Evolutionary conservation across 2,329 filamentous ascomycete species (phyloP), one percentile per base, ranked within the genome.

Genomic region (Colletotrichum echinochloae): DNA sequence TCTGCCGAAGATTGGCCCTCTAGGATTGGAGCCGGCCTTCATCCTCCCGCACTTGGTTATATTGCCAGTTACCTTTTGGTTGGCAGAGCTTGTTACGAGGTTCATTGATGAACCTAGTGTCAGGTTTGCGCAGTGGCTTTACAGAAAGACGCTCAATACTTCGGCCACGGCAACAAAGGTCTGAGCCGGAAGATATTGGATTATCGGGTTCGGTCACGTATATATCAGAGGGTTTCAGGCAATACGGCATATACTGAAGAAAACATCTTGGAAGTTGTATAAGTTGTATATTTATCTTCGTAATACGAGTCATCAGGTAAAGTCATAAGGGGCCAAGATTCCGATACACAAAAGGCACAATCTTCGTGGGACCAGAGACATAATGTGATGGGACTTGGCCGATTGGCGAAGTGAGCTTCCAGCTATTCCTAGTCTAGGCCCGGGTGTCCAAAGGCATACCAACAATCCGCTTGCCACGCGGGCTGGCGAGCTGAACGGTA

Each of bases 11-110:
- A 76, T 76, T 20, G 90, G 90, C 0, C 88, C 89, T 0, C 76
- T 89, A 64, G 91, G 90, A 0, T 75, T 93, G 37, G 89, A 92
- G 77, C 41, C 90, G 44, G 84, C 84, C 1, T 91, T 91, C 74
- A 78, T 91, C 28, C 65, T 86, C 2, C 86, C 89, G 1, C 89
- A 93, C 49, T 37, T 92, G 9, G 79, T 92, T 37, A 77, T 91
- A 4, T 73, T 91, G 60, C 90, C 90, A 1, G 63, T 89, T 26
- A 91, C 89, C 0, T 79, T 91, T 3, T 89, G 85, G 81, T 68
- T 86, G 28, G 88, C 89, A 3, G 88, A 90, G 63, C 66, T 90
- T 8, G 83, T 84, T 1, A 91, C 88, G 1, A 83, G 82, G 55
- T 74, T 82, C 23, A 79, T 91, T 20, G 90, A 92, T 72, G 86